Percentiles rank a stretch among this genome's conserved stretches.
phyloP scores from a whole-genome alignment of 495 filamentous ascomycete species.

The Daldinia childiae region DNA sequence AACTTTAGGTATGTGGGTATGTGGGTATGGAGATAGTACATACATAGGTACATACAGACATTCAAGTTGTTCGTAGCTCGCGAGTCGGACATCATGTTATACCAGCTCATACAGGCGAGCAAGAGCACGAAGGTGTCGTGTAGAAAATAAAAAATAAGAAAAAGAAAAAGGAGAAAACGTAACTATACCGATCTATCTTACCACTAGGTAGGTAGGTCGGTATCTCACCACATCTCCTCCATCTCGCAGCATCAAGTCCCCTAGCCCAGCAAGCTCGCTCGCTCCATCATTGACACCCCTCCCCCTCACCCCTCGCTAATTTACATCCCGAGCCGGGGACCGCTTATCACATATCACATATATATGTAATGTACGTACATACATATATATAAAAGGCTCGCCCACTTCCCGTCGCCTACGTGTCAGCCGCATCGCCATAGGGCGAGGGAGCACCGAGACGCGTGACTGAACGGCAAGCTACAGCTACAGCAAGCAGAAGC shows the following conservation, averaged over 20 bases:
- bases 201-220: not conserved
- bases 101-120: not conserved
- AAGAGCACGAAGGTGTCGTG: not conserved
- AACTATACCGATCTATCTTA: not conserved
- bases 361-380: not conserved
- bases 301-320: not conserved
- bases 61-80: not conserved
- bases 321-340: not conserved
- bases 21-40: no score
- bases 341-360: not conserved
- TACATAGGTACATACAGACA: not conserved
- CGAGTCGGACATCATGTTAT: not conserved
- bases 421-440: constrained; percentile 42
- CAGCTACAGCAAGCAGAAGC: constrained; percentile 7
- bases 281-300: not conserved
- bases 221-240: not conserved
- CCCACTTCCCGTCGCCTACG: constrained; percentile 34
- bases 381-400: constrained; percentile 4
- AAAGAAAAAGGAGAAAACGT: not conserved
- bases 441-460: constrained; percentile 1
- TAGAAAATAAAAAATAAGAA: not conserved
- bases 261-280: not conserved
- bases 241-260: not conserved
- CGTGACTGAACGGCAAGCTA: constrained; percentile 23
- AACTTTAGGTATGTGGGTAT: no score